A percentile compares a stretch with the other conserved stretches of the same genome.
These are phyloP conservation scores for Candida glaebosa DNA, from an alignment of 805 yeast genomes.

Conservation along the genomic window DNA sequence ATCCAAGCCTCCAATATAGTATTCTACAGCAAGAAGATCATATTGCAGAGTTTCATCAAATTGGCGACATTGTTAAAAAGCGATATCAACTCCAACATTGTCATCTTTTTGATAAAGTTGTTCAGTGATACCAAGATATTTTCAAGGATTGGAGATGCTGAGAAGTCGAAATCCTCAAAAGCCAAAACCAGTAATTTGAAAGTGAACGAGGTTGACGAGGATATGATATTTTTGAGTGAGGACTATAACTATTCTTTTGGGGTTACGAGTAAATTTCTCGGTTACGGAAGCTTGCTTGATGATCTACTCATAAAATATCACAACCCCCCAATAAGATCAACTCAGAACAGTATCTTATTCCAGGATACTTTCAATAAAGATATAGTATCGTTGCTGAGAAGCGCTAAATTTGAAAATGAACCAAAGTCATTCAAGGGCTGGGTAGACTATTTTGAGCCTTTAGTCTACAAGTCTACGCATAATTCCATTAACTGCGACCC, in stretches of 20 bases:
- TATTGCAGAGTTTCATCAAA: slow-evolving; percentile 32
- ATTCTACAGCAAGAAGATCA: slow-evolving; percentile 33
- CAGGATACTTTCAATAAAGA: slow-evolving; percentile 15
- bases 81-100: slow-evolving; percentile 41
- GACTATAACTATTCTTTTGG: slow-evolving; percentile 51
- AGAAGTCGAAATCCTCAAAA: slow-evolving; percentile 17
- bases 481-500: slow-evolving; percentile 36
- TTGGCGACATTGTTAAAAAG: slow-evolving; percentile 30
- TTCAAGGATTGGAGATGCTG: slow-evolving; percentile 13
- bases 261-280: slow-evolving; percentile 46
- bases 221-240: slow-evolving; percentile 35
- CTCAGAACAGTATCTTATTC: slow-evolving; percentile 4
- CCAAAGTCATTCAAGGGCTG: slow-evolving; percentile 16
- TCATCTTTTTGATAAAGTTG: slow-evolving; percentile 34
- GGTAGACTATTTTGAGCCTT: slow-evolving; percentile 30
- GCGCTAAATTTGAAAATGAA: neutral
- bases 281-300: slow-evolving; percentile 25
- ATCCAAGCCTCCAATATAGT: slow-evolving; percentile 29
- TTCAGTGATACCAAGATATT: slow-evolving; percentile 37
- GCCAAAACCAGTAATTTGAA: slow-evolving; percentile 14
- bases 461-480: slow-evolving; percentile 17
- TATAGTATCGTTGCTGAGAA: slow-evolving; percentile 2
- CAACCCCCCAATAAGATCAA: neutral
- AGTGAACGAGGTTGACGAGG: slow-evolving; percentile 24
- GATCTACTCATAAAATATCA: slow-evolving; percentile 30